Evolutionary conservation across 768 basidiomycete genomes (phyloP), one percentile per base, ranked within the genome.

Genomic region (Rubroboletus pulcherrimus): DNA sequence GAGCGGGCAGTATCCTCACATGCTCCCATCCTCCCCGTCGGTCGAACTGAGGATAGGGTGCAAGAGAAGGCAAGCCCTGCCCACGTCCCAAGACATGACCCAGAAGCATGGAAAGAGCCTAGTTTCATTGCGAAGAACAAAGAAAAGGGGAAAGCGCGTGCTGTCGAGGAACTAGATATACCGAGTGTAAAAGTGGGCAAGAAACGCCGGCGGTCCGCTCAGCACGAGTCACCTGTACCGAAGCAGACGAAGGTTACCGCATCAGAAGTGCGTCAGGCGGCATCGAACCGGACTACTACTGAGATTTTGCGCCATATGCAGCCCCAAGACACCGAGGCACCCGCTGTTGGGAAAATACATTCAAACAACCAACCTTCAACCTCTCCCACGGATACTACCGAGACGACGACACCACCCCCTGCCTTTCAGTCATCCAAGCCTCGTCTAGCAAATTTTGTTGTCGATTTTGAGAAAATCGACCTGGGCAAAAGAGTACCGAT

Each of bases 71-170:
- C 26, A 33, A 49, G n/a, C n/a, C 31, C 38, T 40, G 5, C 7
- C 4, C 41, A 43, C 11, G 31, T 40, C 33, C 51, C 59, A 26
- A 45, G 37, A 39, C 73, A 73, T 37, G 63, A 74, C 46, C 31
- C 66, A 5, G 59, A 56, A 21, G 57, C 70, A 47, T 73, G 71
- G 71, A 68, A 66, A 47, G 52, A 62, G 21, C 71, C 71, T 11
- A 73, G 70, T 45, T 73, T 73, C 53, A 62, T 73, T 49, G 6
- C 55, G 24, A 68, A 47, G 42, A 45, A 37, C 40, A 66, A 62
- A 40, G 56, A 48, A 8, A 66, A 69, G 29, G 63, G 51, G 1
- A 66, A 67, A 46, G 54, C 55, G 5, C 58, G 21, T 3, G 53
- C 50, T 14, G 40, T 54, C 21, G 41, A 57, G 21, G 60, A 51